Evolutionary conservation across 2,329 filamentous ascomycete genomes (phyloP), one percentile per base, ranked within the genome.

Genomic region (Alternaria sp.): DNA sequence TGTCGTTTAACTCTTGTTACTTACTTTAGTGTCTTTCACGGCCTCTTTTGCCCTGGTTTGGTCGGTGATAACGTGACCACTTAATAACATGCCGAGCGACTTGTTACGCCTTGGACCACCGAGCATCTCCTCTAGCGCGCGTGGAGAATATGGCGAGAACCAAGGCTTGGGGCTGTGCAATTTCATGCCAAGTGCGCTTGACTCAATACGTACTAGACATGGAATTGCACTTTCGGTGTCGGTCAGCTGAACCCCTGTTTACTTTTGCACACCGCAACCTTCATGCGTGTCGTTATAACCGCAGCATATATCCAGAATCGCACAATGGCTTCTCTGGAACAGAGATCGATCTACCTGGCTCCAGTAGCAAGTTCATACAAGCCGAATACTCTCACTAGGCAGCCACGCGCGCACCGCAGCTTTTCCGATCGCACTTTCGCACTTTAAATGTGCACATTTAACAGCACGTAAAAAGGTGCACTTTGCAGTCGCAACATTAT

Each of bases 181-280:
- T 43, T 43, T 12, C 25, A 12, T 8, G 20, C 20, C 3, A 6
- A 5, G 9, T 14, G 18, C 52, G 20, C 53, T 63, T 57, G 25
- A 36, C 60, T 8, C 38, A 52, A 53, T 46, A 14, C 16, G 18
- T 5, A 18, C 38, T 63, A 57, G 53, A n/a, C 7, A 1, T 5
- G 10, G 22, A 60, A 34, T 60, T 63, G 60, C 60, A 63, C 60
- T 63, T 34, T 57, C 10, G 41, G 30, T 22, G 28, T 16, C 14
- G 12, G 16, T 59, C 20, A 27, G 2, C 20, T 45, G 34, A 8
- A 43, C 18, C 22, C 28, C 34, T 43, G 49, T 48, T 28, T 28
- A 45, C 30, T 58, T 54, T 61, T 54, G 59, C 59, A 58, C 54
- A 22, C 28, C 4, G 36, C 54, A n/a, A 30, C 30, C 12, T 11